Percentiles rank a stretch among this genome's conserved stretches.
phyloP scores from a whole-genome alignment of 306 rosid species.

The Trichosanthes truncata region DNA sequence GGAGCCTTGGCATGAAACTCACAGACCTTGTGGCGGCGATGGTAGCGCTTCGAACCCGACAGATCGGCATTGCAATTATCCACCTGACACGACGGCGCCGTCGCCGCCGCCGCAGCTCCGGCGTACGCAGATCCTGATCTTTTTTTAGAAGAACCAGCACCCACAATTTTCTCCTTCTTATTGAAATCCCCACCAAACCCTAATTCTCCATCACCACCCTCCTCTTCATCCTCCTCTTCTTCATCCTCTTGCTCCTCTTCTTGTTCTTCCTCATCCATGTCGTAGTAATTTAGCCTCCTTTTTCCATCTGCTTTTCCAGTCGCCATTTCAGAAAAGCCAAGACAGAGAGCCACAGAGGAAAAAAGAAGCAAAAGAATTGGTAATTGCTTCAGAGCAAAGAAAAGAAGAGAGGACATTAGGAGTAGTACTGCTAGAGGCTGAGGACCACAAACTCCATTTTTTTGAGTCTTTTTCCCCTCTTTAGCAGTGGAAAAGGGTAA shows the following conservation, averaged over 20 bases:
- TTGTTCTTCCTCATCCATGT: conserved; percentile 12
- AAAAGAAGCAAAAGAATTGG: background rate
- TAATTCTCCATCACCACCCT: conserved; percentile 16
- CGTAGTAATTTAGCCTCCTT: conserved; percentile 41
- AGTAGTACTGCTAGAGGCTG: background rate
- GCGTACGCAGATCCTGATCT: conserved; percentile 36
- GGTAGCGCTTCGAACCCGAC: conserved; percentile 55
- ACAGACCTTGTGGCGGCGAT: conserved; percentile 86
- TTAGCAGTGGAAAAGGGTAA: background rate
- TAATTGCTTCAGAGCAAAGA: background rate
- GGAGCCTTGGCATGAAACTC: conserved; percentile 76
- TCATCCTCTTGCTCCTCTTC: conserved; percentile 19
- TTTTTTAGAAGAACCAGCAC: conserved; percentile 15
- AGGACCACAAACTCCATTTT: conserved; percentile 9
- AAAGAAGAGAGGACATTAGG: background rate
- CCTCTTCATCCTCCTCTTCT: conserved; percentile 22
- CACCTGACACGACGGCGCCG: conserved; percentile 38
- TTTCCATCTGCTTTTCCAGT: conserved; percentile 5
- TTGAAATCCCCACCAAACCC: conserved; percentile 36
- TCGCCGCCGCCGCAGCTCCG: conserved; percentile 34
- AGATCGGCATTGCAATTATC: conserved; percentile 65
- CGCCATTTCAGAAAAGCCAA: background rate
- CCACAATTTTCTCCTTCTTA: conserved; percentile 31
- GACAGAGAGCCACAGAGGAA: background rate
- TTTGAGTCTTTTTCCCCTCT: background rate